Evolutionary conservation across 1,139 yeast species (phyloP), one percentile per base, ranked within the genome.

Genomic region (Suhomyces terraborum): DNA sequence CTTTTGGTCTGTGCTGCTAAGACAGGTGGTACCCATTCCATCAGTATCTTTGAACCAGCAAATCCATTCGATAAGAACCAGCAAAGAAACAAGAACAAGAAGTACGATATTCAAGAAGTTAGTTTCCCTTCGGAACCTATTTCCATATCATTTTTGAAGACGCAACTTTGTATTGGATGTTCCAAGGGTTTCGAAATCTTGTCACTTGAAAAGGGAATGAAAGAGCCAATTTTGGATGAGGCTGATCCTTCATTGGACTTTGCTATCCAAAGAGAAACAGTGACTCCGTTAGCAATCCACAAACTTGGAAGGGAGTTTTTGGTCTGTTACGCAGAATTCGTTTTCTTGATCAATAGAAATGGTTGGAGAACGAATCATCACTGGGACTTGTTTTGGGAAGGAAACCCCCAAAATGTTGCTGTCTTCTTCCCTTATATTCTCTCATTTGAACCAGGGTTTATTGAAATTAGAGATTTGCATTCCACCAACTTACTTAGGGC

Each of bases 381-480:
- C 39, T 91, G 96, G 94, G 84, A 91, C 52, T 84, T 93, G 41
- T 84, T 86, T 59, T 93, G 98, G 98, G 98, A 93, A 66, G 97
- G 98, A 31, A 79, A 82, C 38, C 98, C 98, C 4, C 95, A 86
- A 56, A 84, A 84, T 48, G 88, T 93, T 62, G 95, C 97, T 8
- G 73, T 93, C 37, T 88, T 94, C 75, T 93, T 91, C 66, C 98
- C 98, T 4, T 93, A 89, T 60, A 71, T 93, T 44, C 70, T 93
- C 47, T 93, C 96, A 14, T 93, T 93, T 67, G 98, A 93, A 58
- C 79, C 84, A 19, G 85, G 82, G 45, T 89, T 93, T 56, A 88
- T 93, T 59, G 98, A 93, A 67, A 86, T 93, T 42, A 76, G 98
- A 49, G 93, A 89, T 55, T 88, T 91, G 56, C 96, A 91, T 54